Percentiles rank a stretch among this genome's conserved stretches.
Evolutionary conservation across 208 protist genomes (phyloP).

Genomic region (Leishmania tarentolae): DNA sequence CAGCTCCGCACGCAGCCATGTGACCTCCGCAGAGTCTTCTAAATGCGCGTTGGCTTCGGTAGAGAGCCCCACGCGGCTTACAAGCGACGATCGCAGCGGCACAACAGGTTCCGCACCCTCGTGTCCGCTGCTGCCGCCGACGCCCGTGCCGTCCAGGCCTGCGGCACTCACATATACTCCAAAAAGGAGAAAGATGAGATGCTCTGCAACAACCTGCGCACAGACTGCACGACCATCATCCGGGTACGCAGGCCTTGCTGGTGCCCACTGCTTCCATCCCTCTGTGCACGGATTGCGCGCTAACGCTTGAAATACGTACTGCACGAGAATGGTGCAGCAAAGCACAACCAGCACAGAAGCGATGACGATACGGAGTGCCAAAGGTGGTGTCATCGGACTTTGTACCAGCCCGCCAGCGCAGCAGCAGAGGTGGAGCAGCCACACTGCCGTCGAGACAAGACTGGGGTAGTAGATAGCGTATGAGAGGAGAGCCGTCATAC

Average conservation of each 20-base stretch:
- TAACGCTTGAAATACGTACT: constrained; percentile 15
- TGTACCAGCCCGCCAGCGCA: constrained; percentile 21
- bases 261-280: constrained; percentile 14
- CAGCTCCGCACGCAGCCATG: constrained; percentile 18
- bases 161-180: constrained; percentile 17
- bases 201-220: constrained; percentile 16
- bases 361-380: constrained; percentile 4
- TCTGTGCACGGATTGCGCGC: constrained; percentile 9
- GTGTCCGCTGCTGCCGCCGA: not conserved
- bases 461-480: constrained; percentile 30
- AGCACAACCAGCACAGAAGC: not conserved
- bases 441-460: constrained; percentile 22
- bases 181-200: constrained; percentile 8
- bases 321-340: constrained; percentile 4
- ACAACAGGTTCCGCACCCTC: not conserved
- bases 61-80: not conserved
- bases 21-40: not conserved
- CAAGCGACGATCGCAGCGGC: not conserved
- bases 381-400: constrained; percentile 4
- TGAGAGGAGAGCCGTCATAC: constrained; percentile 22
- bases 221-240: not conserved
- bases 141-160: not conserved
- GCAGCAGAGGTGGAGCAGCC: constrained; percentile 27
- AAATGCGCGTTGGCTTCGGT: not conserved
- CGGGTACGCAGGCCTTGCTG: constrained; percentile 10